phyloP scores from a whole-genome alignment of 345 rosid genomes.

The Euclidium syriacum region DNA sequence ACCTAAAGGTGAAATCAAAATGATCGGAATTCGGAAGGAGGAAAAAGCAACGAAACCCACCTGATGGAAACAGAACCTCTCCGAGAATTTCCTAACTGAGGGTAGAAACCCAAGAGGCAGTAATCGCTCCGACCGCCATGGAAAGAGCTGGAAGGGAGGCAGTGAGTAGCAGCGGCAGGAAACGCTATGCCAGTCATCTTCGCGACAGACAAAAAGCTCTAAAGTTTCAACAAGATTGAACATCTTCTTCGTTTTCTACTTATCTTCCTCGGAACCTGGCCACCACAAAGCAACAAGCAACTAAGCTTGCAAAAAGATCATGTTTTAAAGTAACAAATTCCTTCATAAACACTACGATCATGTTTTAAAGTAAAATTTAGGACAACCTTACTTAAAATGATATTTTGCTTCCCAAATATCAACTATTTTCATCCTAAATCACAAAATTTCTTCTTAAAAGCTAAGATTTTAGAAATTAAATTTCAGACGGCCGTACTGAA shows the following conservation, averaged over 20 bases:
- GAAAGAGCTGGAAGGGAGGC: not conserved
- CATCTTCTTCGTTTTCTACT: not conserved
- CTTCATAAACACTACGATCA: no score
- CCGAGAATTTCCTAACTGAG: slow-evolving; percentile 1
- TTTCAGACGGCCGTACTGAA: no score
- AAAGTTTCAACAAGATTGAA: not conserved
- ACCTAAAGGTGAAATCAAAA: not conserved
- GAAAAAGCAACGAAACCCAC: slow-evolving; percentile 4
- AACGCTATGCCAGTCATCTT: slow-evolving; percentile 19
- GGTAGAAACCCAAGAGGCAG: slow-evolving; percentile 14
- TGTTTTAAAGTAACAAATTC: no score
- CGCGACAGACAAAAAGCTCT: not conserved
- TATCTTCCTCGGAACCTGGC: slow-evolving; percentile 3
- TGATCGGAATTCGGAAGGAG: not conserved
- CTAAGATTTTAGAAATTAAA: no score
- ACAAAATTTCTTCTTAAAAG: no score
- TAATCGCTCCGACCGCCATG: slow-evolving; percentile 13
- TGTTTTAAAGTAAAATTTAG: no score
- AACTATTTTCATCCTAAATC: no score
- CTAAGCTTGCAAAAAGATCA: no score
- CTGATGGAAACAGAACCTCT: slow-evolving; percentile 24
- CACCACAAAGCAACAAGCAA: slow-evolving; percentile 1
- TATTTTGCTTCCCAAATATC: no score
- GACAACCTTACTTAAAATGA: no score
- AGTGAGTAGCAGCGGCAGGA: slow-evolving; percentile 12